Base-by-base conservation (phyloP, 148 eudicot genomes). In the Gaultheria prostrata region DNA sequence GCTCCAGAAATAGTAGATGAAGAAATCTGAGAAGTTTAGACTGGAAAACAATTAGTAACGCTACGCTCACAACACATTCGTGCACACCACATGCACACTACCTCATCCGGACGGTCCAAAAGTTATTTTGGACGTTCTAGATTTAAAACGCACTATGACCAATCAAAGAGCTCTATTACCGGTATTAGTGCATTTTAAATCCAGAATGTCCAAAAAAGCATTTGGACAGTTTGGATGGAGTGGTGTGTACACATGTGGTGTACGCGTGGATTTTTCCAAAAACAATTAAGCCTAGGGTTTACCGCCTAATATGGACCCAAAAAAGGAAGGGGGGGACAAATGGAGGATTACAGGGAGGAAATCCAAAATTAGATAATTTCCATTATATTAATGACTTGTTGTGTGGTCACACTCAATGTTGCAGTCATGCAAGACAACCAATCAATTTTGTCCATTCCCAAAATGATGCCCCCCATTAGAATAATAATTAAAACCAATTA, bases 371-470 rank as follows among this genome's bases (percentile, higher is more conserved):
- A 81, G 56, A 63, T 75, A 26, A 45, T 73, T 81, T 13, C 33
- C 35, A 50, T 50, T 81, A 81, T 45, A 69, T 71, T 50, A 50
- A 46, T 61, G 13, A 24, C 6, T n/a, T 28, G 33, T 83, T 53
- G 82, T 82, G 72, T 72, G 18, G 85, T 87, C 88, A 85, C 88
- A 70, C 67, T 87, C 89, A 86, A 56, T 78, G 85, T 87, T 85
- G 87, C 89, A 83, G 73, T 85, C 85, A 85, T 87, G 86, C 86
- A 76, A 72, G 87, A 86, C 89, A 86, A 63, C 84, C 89, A 86
- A 89, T 84, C 87, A 82, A 74, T 77, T 80, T 78, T 77, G 86
- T 83, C 90, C 61, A 85, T 77, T 61, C 46, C 77, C 56, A 84
- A 79, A 67, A 28, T 84, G 53, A 84, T 75, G 35, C 50, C 73